Percentiles rank a stretch among this genome's conserved stretches.
Conservation (phyloP, 257 asterid genomes). For the Solanum rostratum region DNA sequence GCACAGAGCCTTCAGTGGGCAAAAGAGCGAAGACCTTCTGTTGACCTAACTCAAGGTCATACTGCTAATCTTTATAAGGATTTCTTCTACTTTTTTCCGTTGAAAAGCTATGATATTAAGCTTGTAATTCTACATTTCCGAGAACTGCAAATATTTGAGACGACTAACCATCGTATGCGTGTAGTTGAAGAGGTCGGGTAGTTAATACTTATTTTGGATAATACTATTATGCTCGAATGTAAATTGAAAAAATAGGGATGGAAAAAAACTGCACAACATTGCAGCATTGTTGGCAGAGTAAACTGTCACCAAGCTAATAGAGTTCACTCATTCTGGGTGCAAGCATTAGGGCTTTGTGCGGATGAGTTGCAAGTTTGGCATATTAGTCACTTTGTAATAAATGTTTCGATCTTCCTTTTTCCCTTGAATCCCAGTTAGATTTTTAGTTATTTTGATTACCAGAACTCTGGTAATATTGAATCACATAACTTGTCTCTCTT, state of each 20-base stretch:
- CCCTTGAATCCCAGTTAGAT: neutral
- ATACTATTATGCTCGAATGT: neutral
- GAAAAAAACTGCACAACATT: neutral
- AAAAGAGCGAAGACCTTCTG: slow-evolving; percentile 77
- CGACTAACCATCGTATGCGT: neutral
- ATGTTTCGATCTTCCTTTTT: neutral
- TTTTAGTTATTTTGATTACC: neutral
- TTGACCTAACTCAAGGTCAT: slow-evolving; percentile 67
- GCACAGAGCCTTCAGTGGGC: slow-evolving; percentile 88
- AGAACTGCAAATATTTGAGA: neutral
- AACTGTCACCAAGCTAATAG: neutral
- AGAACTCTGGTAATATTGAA: neutral
- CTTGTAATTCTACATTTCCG: neutral
- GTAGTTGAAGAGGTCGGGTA: neutral
- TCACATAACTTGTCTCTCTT: neutral
- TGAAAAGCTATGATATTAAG: neutral
- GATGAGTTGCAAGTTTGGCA: neutral
- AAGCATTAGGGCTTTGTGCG: neutral
- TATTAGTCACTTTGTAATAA: neutral
- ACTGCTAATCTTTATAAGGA: neutral
- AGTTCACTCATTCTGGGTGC: neutral
- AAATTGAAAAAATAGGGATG: neutral
- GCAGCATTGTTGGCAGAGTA: neutral
- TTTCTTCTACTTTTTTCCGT: neutral
- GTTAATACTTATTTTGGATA: neutral